Evolutionary conservation across 2,329 filamentous ascomycete genomes (phyloP).

Genomic region (Tolypocladium endophyticum): DNA sequence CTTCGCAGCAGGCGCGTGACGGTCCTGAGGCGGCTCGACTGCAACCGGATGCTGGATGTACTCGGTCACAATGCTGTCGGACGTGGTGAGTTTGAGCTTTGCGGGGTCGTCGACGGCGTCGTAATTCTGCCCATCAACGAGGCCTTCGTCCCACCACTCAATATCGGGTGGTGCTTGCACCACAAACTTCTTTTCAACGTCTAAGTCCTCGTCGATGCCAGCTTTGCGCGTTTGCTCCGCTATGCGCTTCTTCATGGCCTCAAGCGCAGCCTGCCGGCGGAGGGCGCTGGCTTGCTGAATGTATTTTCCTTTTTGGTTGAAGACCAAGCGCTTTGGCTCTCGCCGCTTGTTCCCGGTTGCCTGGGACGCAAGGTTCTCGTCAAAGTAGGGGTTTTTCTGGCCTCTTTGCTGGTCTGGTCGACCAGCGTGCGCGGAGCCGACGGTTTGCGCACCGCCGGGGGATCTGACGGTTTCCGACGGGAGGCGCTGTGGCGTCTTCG

Average conservation of each 20-base stretch:
- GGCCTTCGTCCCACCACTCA: constrained; percentile 96
- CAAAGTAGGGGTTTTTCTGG: constrained; percentile 67
- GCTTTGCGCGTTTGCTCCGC: constrained; percentile 78
- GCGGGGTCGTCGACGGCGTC: constrained; percentile 53
- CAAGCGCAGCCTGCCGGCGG: constrained; percentile 75
- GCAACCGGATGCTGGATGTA: constrained; percentile 91
- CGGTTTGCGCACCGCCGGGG: constrained; percentile 8
- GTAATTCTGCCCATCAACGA: constrained; percentile 69
- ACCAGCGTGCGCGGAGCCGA: constrained; percentile 4
- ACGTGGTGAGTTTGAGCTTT: constrained; percentile 61
- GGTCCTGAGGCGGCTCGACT: constrained; percentile 84
- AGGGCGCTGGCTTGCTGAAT: constrained; percentile 88
- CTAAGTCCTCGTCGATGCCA: constrained; percentile 85
- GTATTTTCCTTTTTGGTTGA: constrained; percentile 96
- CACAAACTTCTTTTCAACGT: constrained; percentile 81
- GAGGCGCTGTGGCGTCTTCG: constrained; percentile 7
- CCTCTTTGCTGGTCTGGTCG: not conserved
- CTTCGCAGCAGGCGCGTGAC: constrained; percentile 67
- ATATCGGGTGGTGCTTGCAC: constrained; percentile 76
- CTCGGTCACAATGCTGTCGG: constrained; percentile 80
- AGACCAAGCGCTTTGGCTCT: constrained; percentile 66
- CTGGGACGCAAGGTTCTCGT: constrained; percentile 55
- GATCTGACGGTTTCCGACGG: constrained; percentile 7
- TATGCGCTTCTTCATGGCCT: constrained; percentile 90
- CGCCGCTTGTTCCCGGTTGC: constrained; percentile 47